Evolutionary conservation across 2,329 filamentous ascomycete genomes (phyloP), one percentile per base, ranked within the genome.

Genomic region (Rhytidhysteron rufulum): DNA sequence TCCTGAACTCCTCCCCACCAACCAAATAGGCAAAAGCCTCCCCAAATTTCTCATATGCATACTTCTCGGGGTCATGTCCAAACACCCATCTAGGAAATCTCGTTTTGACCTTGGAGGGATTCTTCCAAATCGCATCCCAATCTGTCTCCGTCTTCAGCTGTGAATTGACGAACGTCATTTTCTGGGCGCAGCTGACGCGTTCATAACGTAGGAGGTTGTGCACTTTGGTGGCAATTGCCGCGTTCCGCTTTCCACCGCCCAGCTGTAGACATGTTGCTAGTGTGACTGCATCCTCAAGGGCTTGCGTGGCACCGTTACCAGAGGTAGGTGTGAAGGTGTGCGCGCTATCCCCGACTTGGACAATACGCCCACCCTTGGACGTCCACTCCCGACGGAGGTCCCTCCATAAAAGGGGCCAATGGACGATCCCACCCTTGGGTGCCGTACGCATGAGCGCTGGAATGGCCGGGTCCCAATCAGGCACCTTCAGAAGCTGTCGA

Each of bases 341-440:
- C 39, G 71, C 73, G 39, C 67, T 69, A 47, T 75, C 73, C 1
- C 73, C 73, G 2, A 74, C 56, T 30, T 74, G 57, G 0, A 65
- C 69, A 37, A 74, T 70, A 34, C 63, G 62, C 32, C 70, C 67
- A 39, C 65, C 65, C 15, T 53, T 50, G 0, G 69, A 72, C 2
- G 73, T 59, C 73, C 72, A 75, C 0, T 62, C 66, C 0, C 69
- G 65, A n/a, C 70, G 60, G 1, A 71, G 71, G 44, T 74, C 68
- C 35, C 72, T 62, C 41, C 71, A 73, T 43, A 70, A 70, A 27
- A 75, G 69, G 45, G 72, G 72, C 70, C 70, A 75, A 51, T 73
- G 70, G 4, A 75, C 57, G 22, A 66, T 18, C n/a, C 13, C 8
- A 8, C 13, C 24, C 24, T 7, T 7, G 7, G 52, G 49, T 3